phyloP scores from a whole-genome alignment of 2,329 filamentous ascomycete genomes.

The Tolypocladium tropicale region DNA sequence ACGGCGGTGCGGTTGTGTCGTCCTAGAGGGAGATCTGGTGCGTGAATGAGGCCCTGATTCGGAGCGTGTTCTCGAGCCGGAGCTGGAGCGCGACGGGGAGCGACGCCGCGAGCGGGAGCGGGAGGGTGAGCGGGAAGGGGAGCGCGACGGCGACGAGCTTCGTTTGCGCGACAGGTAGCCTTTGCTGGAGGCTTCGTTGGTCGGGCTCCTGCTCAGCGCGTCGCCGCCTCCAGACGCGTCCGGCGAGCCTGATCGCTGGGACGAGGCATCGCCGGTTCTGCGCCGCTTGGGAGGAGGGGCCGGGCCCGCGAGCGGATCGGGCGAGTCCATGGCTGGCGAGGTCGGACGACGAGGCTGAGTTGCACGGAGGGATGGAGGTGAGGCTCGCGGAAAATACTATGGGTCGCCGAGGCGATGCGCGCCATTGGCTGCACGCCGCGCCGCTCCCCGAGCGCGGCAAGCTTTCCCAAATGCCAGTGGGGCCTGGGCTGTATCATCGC shows the following conservation, averaged over 20 bases:
- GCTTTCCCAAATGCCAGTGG: background rate
- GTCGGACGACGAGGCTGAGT: background rate
- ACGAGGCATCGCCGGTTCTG: slow-evolving; percentile 19
- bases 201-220: background rate
- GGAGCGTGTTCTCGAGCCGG: slow-evolving; percentile 26
- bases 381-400: slow-evolving; percentile 5
- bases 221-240: slow-evolving; percentile 5
- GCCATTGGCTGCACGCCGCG: background rate
- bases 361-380: background rate
- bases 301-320: slow-evolving; percentile 12
- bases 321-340: slow-evolving; percentile 17
- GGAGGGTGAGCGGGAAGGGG: slow-evolving; percentile 1
- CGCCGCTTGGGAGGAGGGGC: slow-evolving; percentile 21
- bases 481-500: background rate
- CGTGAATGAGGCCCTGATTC: slow-evolving; percentile 22
- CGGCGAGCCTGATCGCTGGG: slow-evolving; percentile 14
- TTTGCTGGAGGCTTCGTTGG: background rate
- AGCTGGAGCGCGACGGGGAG: slow-evolving; percentile 22
- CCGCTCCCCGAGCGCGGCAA: background rate
- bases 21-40: slow-evolving; percentile 15
- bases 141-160: background rate
- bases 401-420: slow-evolving; percentile 1
- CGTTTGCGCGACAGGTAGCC: background rate
- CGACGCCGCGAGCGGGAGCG: slow-evolving; percentile 16
- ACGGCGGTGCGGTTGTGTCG: slow-evolving; percentile 16